phyloP scores from a whole-genome alignment of 2,329 filamentous ascomycete species.

The Fusarium goolgardi region DNA sequence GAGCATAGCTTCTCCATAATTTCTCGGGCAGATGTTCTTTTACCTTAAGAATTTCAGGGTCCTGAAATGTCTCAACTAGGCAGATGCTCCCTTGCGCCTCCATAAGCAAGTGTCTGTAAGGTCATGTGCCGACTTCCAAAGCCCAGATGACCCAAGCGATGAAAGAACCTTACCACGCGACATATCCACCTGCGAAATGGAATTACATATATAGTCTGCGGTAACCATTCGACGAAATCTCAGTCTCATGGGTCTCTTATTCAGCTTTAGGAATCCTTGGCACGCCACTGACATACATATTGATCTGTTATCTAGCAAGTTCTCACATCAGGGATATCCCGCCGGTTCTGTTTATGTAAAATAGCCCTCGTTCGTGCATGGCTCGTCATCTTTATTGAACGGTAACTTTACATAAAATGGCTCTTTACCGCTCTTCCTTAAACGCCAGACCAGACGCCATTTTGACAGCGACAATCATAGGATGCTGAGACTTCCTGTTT shows the following conservation, averaged over 20 bases:
- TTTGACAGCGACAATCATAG: constrained; percentile 39
- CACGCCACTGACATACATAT: background rate
- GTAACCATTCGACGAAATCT: background rate
- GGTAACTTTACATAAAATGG: constrained; percentile 49
- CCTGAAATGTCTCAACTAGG: constrained; percentile 27
- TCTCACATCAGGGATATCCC: constrained; percentile 1
- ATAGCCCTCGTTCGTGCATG: constrained; percentile 36
- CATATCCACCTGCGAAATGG: constrained; percentile 9
- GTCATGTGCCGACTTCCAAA: constrained; percentile 40
- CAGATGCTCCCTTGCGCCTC: constrained; percentile 42
- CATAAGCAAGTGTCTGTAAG: constrained; percentile 34
- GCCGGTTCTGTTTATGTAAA: constrained; percentile 36
- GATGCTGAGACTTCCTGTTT: constrained; percentile 38
- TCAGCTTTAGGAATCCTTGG: background rate
- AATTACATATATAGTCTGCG: constrained; percentile 10
- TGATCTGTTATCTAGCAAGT: background rate
- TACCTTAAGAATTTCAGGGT: constrained; percentile 12
- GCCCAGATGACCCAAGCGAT: constrained; percentile 38
- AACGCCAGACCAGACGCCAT: constrained; percentile 51
- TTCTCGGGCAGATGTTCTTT: background rate
- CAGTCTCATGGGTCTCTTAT: background rate
- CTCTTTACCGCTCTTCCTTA: constrained; percentile 48
- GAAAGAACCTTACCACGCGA: constrained; percentile 37
- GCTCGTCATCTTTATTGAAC: constrained; percentile 43
- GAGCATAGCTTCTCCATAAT: constrained; percentile 23